phyloP scores from a whole-genome alignment of 2,329 filamentous ascomycete species.

The Pseudophaeomoniella oleicola region DNA sequence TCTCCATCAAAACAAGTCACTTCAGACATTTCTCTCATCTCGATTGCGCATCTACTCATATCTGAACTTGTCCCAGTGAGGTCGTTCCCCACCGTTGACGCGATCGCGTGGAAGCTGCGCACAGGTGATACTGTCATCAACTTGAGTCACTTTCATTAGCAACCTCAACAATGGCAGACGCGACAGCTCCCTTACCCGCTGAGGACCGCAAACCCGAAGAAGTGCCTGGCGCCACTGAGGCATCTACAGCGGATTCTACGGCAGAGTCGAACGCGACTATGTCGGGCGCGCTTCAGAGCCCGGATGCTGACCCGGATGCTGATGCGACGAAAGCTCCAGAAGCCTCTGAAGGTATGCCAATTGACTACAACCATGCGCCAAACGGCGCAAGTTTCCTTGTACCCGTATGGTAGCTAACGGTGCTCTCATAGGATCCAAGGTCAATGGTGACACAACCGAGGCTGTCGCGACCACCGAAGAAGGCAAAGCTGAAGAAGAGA shows the following conservation, averaged over 20 bases:
- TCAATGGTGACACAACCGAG: constrained; percentile 16
- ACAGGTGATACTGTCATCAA: background rate
- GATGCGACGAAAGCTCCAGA: background rate
- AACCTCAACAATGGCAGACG: background rate
- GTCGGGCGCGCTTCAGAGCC: constrained; percentile 1
- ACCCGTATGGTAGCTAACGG: no score
- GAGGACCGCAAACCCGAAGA: background rate
- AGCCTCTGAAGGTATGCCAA: background rate
- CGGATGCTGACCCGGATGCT: background rate
- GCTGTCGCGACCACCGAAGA: constrained; percentile 8
- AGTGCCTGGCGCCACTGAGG: no score
- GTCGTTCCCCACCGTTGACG: constrained; percentile 13
- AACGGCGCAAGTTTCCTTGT: background rate
- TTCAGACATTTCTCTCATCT: background rate
- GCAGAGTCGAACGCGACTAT: background rate
- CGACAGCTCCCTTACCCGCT: background rate
- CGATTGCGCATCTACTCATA: background rate
- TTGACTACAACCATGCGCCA: background rate
- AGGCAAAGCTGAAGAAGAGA: constrained; percentile 3
- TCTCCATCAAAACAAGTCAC: background rate
- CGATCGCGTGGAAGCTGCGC: constrained; percentile 7
- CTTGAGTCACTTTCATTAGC: background rate
- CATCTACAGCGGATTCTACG: background rate
- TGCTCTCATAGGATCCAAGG: constrained; percentile 12
- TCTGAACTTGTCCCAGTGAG: background rate